Evolutionary conservation across 2,329 filamentous ascomycete genomes (phyloP), one percentile per base, ranked within the genome.

Genomic region (Aspergillus calidoustus): DNA sequence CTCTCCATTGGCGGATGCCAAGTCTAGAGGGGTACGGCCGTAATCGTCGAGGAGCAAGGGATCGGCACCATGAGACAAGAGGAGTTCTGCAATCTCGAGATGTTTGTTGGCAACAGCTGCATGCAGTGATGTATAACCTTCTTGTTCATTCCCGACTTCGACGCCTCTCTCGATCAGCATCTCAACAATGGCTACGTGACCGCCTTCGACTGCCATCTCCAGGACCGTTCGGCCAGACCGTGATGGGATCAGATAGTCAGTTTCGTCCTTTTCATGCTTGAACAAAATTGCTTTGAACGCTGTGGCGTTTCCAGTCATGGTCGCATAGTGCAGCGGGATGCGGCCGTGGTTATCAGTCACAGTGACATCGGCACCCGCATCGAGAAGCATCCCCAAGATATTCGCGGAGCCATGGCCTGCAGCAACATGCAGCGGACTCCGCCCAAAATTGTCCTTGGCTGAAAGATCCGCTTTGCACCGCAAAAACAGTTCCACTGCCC

Each of bases 71-170:
- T 17, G 46, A 11, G 46, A 7, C 1, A 57, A 34, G 19, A 57
- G 54, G 3, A 30, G 13, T 6, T 50, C 30, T 4, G 34, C 47
- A 0, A 57, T 19, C 9, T 57, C 46, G 0, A 17, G 9, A 11
- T 50, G 54, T 23, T 30, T 57, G 46, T 57, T 57, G 7, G 54
- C 54, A 22, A 57, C 31, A 1, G 54, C 54, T 0, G 54, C 22
- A n/a, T 57, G 54, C 30, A 57, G 17, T 22, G 54, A 22, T 13
- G 54, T 50, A 11, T 50, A 57, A 6, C 54, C 54, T n/a, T 43
- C 47, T 22, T 34, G 41, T 22, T 28, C 5, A 6, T 23, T 43
- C 15, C 22, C 49, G 22, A 57, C 34, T 8, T 50, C 34, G 9
- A 50, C 30, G 5, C 54, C 54, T 11, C 31, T 50, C 4, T 43